Conservation (phyloP, 129 eudicot species). For the Helichrysum umbraculigerum region DNA sequence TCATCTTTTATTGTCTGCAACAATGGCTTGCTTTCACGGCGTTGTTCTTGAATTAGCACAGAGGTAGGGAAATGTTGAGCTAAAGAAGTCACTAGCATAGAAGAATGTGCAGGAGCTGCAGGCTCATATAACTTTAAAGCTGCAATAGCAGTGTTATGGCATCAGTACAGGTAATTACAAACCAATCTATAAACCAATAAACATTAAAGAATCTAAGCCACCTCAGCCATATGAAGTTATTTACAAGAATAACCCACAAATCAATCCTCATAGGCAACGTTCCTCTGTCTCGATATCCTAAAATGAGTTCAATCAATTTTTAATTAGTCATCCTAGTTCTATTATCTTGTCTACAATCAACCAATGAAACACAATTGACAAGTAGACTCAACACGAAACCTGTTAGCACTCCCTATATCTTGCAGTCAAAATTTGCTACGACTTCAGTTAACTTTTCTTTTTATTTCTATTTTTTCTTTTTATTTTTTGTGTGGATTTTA, state of each 20-base stretch:
- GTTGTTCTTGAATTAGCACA: constrained; percentile 68
- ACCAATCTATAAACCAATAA: constrained; percentile 8
- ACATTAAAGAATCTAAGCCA: constrained; percentile 18
- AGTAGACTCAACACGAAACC: background rate
- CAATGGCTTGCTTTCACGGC: constrained; percentile 51
- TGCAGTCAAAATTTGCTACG: background rate
- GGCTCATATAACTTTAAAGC: constrained; percentile 66
- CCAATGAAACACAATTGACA: constrained; percentile 12
- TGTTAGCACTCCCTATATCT: constrained; percentile 4
- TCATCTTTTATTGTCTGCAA: constrained; percentile 49
- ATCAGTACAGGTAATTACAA: constrained; percentile 10
- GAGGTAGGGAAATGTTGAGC: constrained; percentile 63
- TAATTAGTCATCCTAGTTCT: constrained; percentile 25
- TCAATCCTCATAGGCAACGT: constrained; percentile 19
- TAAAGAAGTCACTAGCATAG: constrained; percentile 49
- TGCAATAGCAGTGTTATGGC: constrained; percentile 30
- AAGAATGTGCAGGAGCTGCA: constrained; percentile 43
- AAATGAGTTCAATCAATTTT: constrained; percentile 29
- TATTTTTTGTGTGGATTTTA: background rate
- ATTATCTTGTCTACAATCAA: constrained; percentile 20
- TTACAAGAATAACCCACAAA: constrained; percentile 20
- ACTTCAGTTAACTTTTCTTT: background rate
- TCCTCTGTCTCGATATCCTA: constrained; percentile 27
- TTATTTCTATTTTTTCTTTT: background rate
- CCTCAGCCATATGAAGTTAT: constrained; percentile 27